Evolutionary conservation across 2,329 filamentous ascomycete genomes (phyloP), one percentile per base, ranked within the genome.

Genomic region (Pseudocercospora pini-densiflorae): DNA sequence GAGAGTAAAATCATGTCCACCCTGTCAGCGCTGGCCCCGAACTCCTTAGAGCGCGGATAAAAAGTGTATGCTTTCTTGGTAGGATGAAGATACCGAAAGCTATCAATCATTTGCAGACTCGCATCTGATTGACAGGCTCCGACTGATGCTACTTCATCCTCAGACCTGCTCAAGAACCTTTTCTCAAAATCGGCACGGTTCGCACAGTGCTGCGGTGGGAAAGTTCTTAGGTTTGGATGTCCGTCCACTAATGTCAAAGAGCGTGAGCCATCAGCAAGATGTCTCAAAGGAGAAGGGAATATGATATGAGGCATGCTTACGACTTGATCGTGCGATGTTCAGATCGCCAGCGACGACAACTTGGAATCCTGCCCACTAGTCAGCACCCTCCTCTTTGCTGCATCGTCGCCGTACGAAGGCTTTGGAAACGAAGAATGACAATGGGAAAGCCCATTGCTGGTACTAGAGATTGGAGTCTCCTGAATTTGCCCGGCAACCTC

Each of bases 1-100:
- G 82, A 85, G 19, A 79, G 78, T 63, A 87, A 74, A 23, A 85
- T 79, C 72, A 85, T 77, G 71, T 87, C 85, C 1, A 87, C 84
- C 31, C 84, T 75, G 76, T 87, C 85, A 72, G 84, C 86, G 63
- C 83, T 86, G 7, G 72, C 74, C 0, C 84, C 85, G 80, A 84
- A 87, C 3, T 76, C 62, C 51, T 72, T 76, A 0, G 73, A 75
- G 14, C 69, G 62, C 0, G 84, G 79, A 71, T 83, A 81, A 66
- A 85, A 87, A 2, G 82, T 86, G 73, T 85, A 87, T 27, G 78
- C 79, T 65, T 74, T 78, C 72, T 79, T 75, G 2, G 77, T 68
- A 0, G 78, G 79, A 67, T 84, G 77, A 43, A 84, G 68, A 16
- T 79, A 73, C n/a, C 85, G 76, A 72, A 84, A 87, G 0, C 82